Base-by-base conservation (phyloP, 2,329 filamentous ascomycete genomes). In the Fulvia fulva region DNA sequence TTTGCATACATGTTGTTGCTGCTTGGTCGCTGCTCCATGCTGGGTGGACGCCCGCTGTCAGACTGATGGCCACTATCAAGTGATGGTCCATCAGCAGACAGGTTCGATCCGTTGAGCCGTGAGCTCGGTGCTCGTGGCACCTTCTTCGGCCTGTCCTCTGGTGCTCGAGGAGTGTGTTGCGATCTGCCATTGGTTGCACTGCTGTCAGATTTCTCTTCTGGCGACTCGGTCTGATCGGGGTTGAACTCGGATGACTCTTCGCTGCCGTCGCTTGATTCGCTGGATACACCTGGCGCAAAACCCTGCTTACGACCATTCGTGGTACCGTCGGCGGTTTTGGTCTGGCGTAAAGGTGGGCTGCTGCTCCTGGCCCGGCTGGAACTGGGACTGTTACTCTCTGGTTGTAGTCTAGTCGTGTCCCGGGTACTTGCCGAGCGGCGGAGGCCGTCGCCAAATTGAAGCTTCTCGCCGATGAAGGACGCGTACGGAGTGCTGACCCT, bases 401-500 rank as follows among this genome's bases (percentile, higher is more conserved):
- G 60, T n/a, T 62, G 55, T 21, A 70, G 54, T 49, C 68, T 71
- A 14, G 69, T 66, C 3, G 69, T 62, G 63, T 80, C 78, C 37
- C 81, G 78, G 56, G 79, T 78, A 64, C 80, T 85, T 12, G 79
- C 73, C 54, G 83, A 83, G 46, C 81, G 77, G 46, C 77, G 75
- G 8, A 85, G 64, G 16, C 77, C 77, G 32, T 81, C 74, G 58
- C 75, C 78, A 41, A 78, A 78, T 56, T 81, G 81, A 0, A 80
- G 85, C 63, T 77, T 82, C 67, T 87, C 83, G 30, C 83, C 83
- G 43, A 78, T 76, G 28, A 75, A 70, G 3, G 76, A 76, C 14
- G 80, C 78, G 68, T 87, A 87, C 45, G 78, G 79, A 22, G 80
- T 81, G 50, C 83, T 77, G 7, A 75, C 72, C 44, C 83, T 78